A percentile compares a stretch with the other conserved stretches of the same genome.
These are phyloP conservation scores for Ceratocystis albifundus DNA, from an alignment of 2,329 filamentous ascomycete species.

Conservation along the genomic window DNA sequence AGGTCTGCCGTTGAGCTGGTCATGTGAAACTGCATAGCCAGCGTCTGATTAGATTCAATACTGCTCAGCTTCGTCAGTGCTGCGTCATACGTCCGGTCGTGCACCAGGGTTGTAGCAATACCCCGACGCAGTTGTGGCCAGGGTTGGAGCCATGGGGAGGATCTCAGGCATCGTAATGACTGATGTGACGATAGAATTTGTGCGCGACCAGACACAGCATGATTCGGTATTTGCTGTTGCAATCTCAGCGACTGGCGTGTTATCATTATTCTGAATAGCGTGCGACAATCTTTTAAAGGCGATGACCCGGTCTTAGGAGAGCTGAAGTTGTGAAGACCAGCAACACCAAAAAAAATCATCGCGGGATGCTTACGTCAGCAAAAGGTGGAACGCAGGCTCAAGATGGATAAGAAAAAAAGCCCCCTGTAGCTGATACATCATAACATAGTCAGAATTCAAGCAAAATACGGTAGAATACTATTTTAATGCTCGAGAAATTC, in stretches of 20 bases:
- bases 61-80: constrained; percentile 64
- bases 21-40: constrained; percentile 41
- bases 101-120: constrained; percentile 7
- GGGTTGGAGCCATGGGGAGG: not conserved
- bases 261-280: constrained; percentile 6
- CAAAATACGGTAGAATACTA: no score
- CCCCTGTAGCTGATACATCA: not conserved
- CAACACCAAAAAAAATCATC: constrained; percentile 18
- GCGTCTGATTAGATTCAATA: constrained; percentile 66
- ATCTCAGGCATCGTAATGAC: not conserved
- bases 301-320: not conserved
- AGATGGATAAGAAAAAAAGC: not conserved
- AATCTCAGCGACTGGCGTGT: not conserved
- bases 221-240: not conserved
- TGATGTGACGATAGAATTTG: not conserved
- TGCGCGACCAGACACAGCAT: not conserved
- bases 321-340: not conserved
- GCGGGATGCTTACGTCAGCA: constrained; percentile 19
- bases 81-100: constrained; percentile 42
- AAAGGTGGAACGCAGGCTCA: not conserved
- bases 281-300: not conserved
- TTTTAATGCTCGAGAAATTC: no score
- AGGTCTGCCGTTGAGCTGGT: constrained; percentile 31
- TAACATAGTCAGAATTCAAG: not conserved
- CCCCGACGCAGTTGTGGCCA: not conserved